Conservation (phyloP, 257 asterid genomes). For the Lycium ferocissimum region DNA sequence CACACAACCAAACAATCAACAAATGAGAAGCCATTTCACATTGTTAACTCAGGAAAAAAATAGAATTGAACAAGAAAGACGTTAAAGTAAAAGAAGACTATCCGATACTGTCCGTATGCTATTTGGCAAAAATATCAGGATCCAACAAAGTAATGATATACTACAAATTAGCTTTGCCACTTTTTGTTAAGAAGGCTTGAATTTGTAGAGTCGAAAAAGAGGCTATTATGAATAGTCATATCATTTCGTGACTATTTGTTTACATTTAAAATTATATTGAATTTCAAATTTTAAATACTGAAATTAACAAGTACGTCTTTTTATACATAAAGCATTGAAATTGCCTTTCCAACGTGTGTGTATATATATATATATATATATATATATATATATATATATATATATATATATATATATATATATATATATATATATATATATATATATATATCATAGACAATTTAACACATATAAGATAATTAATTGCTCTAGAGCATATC, state of each 20-base stretch:
- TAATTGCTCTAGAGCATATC: not conserved
- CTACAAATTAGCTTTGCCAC: not conserved
- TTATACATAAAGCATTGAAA: not conserved
- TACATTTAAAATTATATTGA: not conserved
- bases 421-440: not conserved
- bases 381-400: not conserved
- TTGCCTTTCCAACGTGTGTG: not conserved
- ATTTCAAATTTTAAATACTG: not conserved
- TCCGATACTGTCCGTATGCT: not conserved
- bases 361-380: not conserved
- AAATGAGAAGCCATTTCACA: slow-evolving; percentile 1
- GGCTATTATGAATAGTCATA: too few relatives aligned
- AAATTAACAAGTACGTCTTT: not conserved
- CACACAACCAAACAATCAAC: not conserved
- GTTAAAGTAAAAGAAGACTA: not conserved
- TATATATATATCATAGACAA: not conserved
- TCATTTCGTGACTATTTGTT: not conserved
- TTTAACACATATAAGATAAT: not conserved
- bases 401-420: not conserved
- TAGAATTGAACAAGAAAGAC: not conserved
- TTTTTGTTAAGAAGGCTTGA: not conserved
- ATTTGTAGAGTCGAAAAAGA: not conserved
- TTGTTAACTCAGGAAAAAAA: not conserved
- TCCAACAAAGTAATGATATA: not conserved
- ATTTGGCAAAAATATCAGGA: not conserved